Evolutionary conservation across 371 early-diverging fungal genomes (phyloP).

Genomic region (Encephalitozoon hellem): DNA sequence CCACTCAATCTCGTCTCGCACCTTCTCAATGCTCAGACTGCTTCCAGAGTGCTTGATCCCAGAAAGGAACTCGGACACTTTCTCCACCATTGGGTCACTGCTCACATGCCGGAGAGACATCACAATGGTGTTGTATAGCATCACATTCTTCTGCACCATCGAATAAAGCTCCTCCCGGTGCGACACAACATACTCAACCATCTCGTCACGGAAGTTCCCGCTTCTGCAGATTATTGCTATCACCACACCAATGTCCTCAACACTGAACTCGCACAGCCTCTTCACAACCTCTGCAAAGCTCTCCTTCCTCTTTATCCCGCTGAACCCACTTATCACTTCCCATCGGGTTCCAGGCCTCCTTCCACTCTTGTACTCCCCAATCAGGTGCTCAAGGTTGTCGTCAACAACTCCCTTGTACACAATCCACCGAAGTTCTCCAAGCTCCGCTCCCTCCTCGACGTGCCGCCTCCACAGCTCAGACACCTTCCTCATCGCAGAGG

Average conservation of each 20-base stretch:
- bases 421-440: background rate
- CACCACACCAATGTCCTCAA: conserved; percentile 11
- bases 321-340: background rate
- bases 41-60: background rate
- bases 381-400: conserved; percentile 9
- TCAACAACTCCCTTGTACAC: conserved; percentile 15
- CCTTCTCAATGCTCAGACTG: background rate
- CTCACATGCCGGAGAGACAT: background rate
- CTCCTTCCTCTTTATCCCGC: background rate
- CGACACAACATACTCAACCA: background rate
- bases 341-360: background rate
- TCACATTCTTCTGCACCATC: background rate
- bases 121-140: background rate
- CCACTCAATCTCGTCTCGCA: background rate
- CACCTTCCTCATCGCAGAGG: background rate
- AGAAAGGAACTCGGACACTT: background rate
- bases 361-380: background rate
- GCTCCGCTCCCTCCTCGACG: background rate
- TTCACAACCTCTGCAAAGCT: background rate
- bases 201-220: background rate
- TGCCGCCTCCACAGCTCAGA: background rate
- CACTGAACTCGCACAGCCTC: background rate
- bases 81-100: background rate
- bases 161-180: background rate
- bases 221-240: background rate